A percentile compares a stretch with the other conserved stretches of the same genome.
phyloP scores from a whole-genome alignment of 2,329 filamentous ascomycete genomes.

The Verticillium nubilum region DNA sequence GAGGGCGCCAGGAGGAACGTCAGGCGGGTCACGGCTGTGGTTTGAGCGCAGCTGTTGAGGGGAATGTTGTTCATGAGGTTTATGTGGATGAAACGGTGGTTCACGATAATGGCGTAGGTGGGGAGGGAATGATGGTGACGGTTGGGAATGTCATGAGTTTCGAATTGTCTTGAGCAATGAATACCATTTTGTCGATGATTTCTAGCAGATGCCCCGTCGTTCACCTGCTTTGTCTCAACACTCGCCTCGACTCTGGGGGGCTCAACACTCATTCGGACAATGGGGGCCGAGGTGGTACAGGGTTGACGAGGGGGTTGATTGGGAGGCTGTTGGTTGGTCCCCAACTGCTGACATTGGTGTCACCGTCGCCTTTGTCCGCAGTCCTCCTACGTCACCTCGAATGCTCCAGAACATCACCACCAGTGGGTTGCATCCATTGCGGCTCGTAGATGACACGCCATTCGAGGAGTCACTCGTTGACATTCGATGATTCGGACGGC shows the following conservation, averaged over 20 bases:
- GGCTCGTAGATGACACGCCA: too few species aligned
- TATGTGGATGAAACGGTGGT: background rate
- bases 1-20: slow-evolving; percentile 81
- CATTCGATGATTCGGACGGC: too few species aligned
- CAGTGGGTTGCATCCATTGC: too few species aligned
- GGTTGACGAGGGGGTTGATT: too few species aligned
- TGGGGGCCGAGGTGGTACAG: too few species aligned
- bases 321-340: too few species aligned
- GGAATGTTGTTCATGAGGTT: background rate
- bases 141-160: background rate
- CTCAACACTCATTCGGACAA: too few species aligned
- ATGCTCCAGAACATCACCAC: too few species aligned
- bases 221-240: background rate
- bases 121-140: background rate
- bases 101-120: background rate
- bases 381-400: too few species aligned
- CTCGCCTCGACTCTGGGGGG: background rate
- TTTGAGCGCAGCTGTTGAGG: slow-evolving; percentile 14
- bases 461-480: too few species aligned
- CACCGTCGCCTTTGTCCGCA: too few species aligned
- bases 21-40: slow-evolving; percentile 61
- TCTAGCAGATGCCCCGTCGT: background rate
- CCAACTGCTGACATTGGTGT: too few species aligned
- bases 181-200: background rate
- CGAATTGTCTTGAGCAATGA: background rate